Conservation (phyloP, 441 rosid genomes). For the Erodium chrysanthum region DNA sequence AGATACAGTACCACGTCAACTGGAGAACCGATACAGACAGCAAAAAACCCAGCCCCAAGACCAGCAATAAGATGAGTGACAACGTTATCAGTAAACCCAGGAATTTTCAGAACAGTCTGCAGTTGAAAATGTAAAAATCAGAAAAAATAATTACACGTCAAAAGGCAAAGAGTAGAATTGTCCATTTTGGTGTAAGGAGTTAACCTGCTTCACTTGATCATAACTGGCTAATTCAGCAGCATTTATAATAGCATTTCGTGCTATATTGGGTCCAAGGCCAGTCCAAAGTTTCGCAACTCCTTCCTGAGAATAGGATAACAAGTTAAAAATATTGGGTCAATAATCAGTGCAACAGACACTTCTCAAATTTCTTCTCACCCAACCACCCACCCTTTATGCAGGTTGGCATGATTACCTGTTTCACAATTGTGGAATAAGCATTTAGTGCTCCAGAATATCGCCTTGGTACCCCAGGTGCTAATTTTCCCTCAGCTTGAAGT, state of each 20-base stretch:
- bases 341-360: constrained; percentile 3
- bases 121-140: constrained; percentile 17
- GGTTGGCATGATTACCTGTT: constrained; percentile 47
- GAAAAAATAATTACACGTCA: constrained; percentile 3
- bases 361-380: constrained; percentile 15
- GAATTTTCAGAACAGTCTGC: constrained; percentile 86
- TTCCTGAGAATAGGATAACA: constrained; percentile 44
- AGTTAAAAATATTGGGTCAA: constrained; percentile 9
- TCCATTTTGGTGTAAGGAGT: constrained; percentile 1
- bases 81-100: constrained; percentile 83
- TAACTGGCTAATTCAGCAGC: constrained; percentile 98
- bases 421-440: constrained; percentile 82
- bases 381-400: neutral
- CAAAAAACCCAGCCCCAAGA: constrained; percentile 90
- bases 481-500: constrained; percentile 95
- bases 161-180: constrained; percentile 7
- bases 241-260: constrained; percentile 90
- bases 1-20: constrained; percentile 78
- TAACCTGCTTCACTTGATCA: constrained; percentile 92
- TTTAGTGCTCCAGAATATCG: constrained; percentile 85
- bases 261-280: constrained; percentile 86
- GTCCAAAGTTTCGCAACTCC: constrained; percentile 94
- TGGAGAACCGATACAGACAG: constrained; percentile 94
- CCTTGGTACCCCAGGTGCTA: constrained; percentile 86
- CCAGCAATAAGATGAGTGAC: constrained; percentile 86